These are phyloP conservation scores for Phlyctochytrium planicorne DNA, from an alignment of 192 early-diverging fungal species.

Conservation along the genomic window DNA sequence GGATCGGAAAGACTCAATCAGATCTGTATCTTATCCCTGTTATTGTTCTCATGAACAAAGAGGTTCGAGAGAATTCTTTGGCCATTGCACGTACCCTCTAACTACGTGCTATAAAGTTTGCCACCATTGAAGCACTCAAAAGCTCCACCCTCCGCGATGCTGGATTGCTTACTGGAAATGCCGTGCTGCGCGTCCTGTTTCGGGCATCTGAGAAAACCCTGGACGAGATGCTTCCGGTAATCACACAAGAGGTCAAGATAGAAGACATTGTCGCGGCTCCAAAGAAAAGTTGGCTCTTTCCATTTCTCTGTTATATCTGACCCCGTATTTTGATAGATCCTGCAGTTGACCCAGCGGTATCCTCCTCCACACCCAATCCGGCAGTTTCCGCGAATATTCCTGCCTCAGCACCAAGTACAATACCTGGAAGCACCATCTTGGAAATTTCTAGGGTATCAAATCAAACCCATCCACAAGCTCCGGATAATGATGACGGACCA, in stretches of 20 bases:
- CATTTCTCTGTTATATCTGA: neutral
- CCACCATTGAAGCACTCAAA: constrained; percentile 57
- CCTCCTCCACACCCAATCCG: too few species aligned
- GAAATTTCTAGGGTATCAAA: too few species aligned
- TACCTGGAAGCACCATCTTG: too few species aligned
- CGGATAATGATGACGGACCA: too few species aligned
- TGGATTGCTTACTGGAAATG: constrained; percentile 68
- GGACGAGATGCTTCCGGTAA: constrained; percentile 49
- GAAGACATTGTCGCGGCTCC: neutral
- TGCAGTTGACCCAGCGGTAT: too few species aligned
- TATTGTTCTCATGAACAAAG: constrained; percentile 62
- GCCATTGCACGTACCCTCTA: too few species aligned
- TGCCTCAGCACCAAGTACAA: too few species aligned
- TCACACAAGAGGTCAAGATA: constrained; percentile 30
- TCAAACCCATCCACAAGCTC: too few species aligned
- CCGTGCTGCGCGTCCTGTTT: constrained; percentile 70
- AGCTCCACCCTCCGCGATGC: constrained; percentile 66
- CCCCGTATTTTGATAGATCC: neutral
- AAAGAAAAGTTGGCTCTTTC: constrained; percentile 1
- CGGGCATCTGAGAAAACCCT: constrained; percentile 46
- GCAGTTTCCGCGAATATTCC: too few species aligned
- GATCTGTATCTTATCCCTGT: constrained; percentile 61
- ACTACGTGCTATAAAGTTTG: constrained; percentile 44
- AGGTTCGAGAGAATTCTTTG: constrained; percentile 41
- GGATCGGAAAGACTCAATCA: constrained; percentile 21